Percentiles rank a stretch among this genome's conserved stretches.
Evolutionary conservation across 2,329 filamentous ascomycete species (phyloP).

Genomic region (Verticillium zaregamsianum): DNA sequence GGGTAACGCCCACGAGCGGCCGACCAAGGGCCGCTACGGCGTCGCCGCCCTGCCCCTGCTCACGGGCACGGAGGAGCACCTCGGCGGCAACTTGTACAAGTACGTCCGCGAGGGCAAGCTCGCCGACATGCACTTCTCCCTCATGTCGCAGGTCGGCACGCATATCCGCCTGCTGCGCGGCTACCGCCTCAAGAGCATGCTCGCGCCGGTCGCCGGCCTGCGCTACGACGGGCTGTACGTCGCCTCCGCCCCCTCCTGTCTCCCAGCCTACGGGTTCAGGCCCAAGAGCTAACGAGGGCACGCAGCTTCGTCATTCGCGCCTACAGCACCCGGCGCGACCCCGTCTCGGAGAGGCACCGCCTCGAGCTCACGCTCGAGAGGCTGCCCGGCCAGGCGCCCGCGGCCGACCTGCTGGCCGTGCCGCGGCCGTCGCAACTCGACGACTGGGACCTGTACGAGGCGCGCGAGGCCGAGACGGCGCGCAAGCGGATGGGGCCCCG

Average conservation of each 20-base stretch:
- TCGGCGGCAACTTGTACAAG: constrained; percentile 23
- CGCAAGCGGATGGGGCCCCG: constrained; percentile 11
- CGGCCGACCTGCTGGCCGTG: constrained; percentile 31
- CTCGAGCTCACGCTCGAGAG: constrained; percentile 44
- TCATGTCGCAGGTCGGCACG: constrained; percentile 45
- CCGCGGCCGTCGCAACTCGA: constrained; percentile 52
- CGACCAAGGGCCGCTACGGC: constrained; percentile 42
- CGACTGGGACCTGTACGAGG: constrained; percentile 50
- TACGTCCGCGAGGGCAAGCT: constrained; percentile 41
- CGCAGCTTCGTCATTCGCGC: constrained; percentile 43
- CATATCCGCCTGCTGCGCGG: constrained; percentile 50
- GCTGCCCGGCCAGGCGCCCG: constrained; percentile 32
- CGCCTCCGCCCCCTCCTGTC: no score
- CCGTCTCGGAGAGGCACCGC: constrained; percentile 33
- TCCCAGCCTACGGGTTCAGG: neutral
- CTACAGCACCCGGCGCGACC: constrained; percentile 40
- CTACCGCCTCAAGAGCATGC: constrained; percentile 42
- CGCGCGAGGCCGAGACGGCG: constrained; percentile 16
- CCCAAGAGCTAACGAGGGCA: neutral
- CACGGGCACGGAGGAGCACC: constrained; percentile 45
- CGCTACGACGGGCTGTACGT: constrained; percentile 56
- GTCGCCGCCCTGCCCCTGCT: constrained; percentile 46
- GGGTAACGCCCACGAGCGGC: constrained; percentile 34
- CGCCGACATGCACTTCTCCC: constrained; percentile 41
- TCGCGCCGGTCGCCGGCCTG: constrained; percentile 47